These are phyloP conservation scores for Aspergillus intermedius DNA, from an alignment of 2,329 filamentous ascomycete species.

Conservation along the genomic window DNA sequence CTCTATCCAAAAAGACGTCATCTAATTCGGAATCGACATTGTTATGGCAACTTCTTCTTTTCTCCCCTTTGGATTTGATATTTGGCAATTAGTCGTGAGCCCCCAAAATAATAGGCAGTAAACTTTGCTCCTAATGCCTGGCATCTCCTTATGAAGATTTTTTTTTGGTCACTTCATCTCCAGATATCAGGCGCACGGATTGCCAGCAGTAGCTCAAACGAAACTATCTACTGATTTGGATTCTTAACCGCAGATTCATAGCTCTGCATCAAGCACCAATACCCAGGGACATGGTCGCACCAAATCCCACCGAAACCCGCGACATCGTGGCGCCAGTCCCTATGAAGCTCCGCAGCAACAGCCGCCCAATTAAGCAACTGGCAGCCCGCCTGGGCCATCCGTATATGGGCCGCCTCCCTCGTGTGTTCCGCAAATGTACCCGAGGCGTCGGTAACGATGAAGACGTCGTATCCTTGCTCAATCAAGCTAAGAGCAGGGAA, in stretches of 20 bases:
- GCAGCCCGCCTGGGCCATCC: constrained; percentile 3
- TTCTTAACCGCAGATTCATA: not conserved
- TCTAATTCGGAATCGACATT: too few species aligned
- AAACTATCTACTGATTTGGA: not conserved
- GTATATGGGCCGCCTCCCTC: constrained; percentile 19
- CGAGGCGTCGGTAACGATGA: constrained; percentile 64
- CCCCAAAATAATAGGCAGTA: too few species aligned
- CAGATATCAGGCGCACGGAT: too few species aligned
- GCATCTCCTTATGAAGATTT: too few species aligned
- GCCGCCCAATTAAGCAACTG: constrained; percentile 6
- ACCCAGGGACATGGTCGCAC: constrained; percentile 9
- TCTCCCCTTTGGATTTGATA: too few species aligned
- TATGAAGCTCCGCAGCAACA: constrained; percentile 6
- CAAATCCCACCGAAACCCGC: constrained; percentile 9
- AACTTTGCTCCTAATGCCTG: too few species aligned
- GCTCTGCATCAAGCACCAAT: constrained; percentile 1
- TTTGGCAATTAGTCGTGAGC: too few species aligned
- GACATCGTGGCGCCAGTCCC: constrained; percentile 9
- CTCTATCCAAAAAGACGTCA: too few species aligned
- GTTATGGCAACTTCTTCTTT: too few species aligned
- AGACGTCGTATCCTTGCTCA: constrained; percentile 65
- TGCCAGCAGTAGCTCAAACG: too few species aligned
- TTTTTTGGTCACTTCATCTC: too few species aligned
- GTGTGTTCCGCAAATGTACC: constrained; percentile 57
- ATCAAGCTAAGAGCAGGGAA: constrained; percentile 68